Evolutionary conservation across 331 rosid species (phyloP), one percentile per base, ranked within the genome.

Genomic region (Stylosanthes scabra): DNA sequence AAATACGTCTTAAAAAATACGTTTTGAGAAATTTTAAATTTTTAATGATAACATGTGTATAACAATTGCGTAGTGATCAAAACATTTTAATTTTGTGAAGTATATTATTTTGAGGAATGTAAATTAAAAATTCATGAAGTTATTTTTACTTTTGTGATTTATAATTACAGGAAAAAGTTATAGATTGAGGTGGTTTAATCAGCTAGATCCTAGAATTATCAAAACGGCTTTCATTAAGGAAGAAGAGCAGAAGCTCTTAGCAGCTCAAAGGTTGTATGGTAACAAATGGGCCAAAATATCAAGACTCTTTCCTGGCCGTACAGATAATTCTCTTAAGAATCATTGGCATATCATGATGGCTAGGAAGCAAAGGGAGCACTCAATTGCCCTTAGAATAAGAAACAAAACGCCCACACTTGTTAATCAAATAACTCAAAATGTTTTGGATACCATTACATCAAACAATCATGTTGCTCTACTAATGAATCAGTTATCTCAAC

Each of bases 111-210:
- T 20, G 25, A 20, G 25, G 25, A 20, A 20, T 20, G 25, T 20
- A 20, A 20, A 20, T 20, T 20, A 20, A 20, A 20, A 20, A 20
- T 20, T 20, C 25, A 20, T 20, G 25, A 20, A 20, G 25, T 20
- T 10, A 44, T 29, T 55, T 54, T 45, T 9, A 41, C 6, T 2
- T 25, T 13, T 20, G 11, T 2, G 7, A 16, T 7, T 0, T 20
- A 20, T 41, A 13, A 70, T 59, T 86, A 54, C 52, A 90, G 96
- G 91, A 0, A 88, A 90, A 68, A 90, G 96, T 71, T 90, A 93
- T 72, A 86, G 96, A 83, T 63, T 88, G 72, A 88, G 96, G 68
- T 90, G 96, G 96, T 83, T 81, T 76, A 90, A 90, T 74, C 96
- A 90, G 64, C 84, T 90, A 52, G 88, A 90, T 71, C 96, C 96